Conservation (phyloP, 1,284 basidiomycete genomes). For the Blastosporella zonata region DNA sequence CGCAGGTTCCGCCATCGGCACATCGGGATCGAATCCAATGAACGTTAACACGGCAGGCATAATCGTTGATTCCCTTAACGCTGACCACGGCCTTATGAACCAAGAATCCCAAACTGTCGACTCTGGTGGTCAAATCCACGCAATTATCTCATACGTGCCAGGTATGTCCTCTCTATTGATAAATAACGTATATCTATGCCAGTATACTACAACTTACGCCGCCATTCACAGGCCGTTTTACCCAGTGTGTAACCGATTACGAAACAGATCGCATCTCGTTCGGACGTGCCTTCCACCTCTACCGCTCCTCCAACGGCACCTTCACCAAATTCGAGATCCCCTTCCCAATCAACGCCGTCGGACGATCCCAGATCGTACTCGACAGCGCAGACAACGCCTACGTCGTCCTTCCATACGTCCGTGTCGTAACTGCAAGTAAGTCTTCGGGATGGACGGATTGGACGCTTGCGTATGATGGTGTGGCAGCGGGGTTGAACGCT, state of each 20-base stretch:
- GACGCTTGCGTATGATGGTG: conserved; percentile 40
- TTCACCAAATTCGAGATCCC: conserved; percentile 44
- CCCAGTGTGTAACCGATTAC: conserved; percentile 40
- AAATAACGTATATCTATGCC: background rate
- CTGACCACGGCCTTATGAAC: conserved; percentile 44
- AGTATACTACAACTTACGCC: background rate
- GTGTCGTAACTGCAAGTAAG: conserved; percentile 40
- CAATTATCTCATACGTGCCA: conserved; percentile 43
- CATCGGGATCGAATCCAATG: conserved; percentile 36
- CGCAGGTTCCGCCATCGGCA: conserved; percentile 33
- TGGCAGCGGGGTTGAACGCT: conserved; percentile 33
- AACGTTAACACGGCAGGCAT: conserved; percentile 41
- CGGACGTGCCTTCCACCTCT: conserved; percentile 40
- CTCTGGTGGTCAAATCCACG: conserved; percentile 37
- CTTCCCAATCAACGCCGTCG: conserved; percentile 37
- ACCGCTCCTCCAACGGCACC: conserved; percentile 32
- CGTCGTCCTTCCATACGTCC: conserved; percentile 38
- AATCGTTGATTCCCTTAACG: conserved; percentile 38
- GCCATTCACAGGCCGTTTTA: conserved; percentile 34
- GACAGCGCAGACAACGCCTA: conserved; percentile 38
- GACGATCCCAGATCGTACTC: conserved; percentile 41
- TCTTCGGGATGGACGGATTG: conserved; percentile 41
- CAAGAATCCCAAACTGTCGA: conserved; percentile 44
- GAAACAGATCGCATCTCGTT: conserved; percentile 31
- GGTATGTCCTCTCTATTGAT: no score